Base-by-base conservation (phyloP, 2,329 filamentous ascomycete genomes). In the Colletotrichum eremochloae region DNA sequence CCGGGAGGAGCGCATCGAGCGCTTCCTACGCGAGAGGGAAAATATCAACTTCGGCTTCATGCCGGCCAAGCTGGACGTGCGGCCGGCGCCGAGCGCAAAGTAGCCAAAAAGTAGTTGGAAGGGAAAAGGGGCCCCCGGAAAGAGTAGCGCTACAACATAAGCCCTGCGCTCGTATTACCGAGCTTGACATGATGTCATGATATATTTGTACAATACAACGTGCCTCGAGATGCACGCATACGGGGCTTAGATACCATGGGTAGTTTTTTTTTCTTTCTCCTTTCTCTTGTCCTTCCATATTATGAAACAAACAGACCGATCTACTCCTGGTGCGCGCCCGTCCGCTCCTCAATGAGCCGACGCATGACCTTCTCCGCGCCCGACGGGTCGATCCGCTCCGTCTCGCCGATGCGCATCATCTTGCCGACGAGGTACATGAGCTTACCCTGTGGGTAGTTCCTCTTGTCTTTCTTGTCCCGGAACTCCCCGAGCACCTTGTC, bases 1-100 rank as follows among this genome's bases (percentile, higher is more conserved):
- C 77, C 86, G 88, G 66, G 88, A 93, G 73, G 90, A 91, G 77
- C 87, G 94, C 64, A 91, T 98, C 50, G 89, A 94, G 75, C 90
- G 84, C 67, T 98, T 98, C 78, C 75, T 98, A 71, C 89, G 90
- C 77, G 90, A 93, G 71, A 87, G 94, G 75, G 93, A 96, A 75
- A 83, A 82, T 48, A 56, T 80, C 20, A 67, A 77, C 14, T 84
- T 78, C 67, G 77, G 78, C 1, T 83, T 80, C 57, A 72, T 74
- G 63, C 80, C 82, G 31, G 44, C 52, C 56, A 71, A 55, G 55
- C 44, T 73, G 18, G 73, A 71, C 14, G 56, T 52, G 5, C 52
- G 67, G 48, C 38, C 63, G 15, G 48, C 38, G 33, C 15, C 71
- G 24, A 56, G 42, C 62, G 20, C 48, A 2, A 73, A 73, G 31